Base-by-base conservation (phyloP, 768 basidiomycete genomes). In the Cantharellus anzutake region DNA sequence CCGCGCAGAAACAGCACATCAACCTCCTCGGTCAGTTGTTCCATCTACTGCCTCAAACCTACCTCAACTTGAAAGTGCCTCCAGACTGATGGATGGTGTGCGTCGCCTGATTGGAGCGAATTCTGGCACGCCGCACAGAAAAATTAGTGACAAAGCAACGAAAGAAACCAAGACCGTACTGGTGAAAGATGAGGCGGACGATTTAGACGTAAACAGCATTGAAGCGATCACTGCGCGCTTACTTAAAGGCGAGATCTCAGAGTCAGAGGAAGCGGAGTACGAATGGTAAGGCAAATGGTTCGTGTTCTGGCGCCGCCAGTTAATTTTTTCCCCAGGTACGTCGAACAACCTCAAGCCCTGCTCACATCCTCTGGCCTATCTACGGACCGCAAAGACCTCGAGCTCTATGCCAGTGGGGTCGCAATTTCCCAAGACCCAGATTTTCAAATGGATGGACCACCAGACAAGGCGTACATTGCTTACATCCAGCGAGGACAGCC, bases 31-130 rank as follows among this genome's bases (percentile, higher is more conserved):
- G 44, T 72, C 11, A 57, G 41, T 11, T 48, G 29, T 48, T 48
- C 11, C 11, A 29, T 29, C 11, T 48, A 48, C 44, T 48, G 44
- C 11, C 44, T 11, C 29, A 29, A 11, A 55, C 52, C 52, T 11
- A 11, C 35, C 52, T 55, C 14, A 55, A 11, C 52, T 55, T 38
- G 14, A 14, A 11, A 14, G 14, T 57, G 38, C 14, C 39, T 11
- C 14, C n/a, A 88, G 85, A 59, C 73, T 87, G 58, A 84, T 89
- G 61, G 82, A 83, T 62, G 86, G 86, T 37, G 82, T 89, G 5
- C 76, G 83, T 38, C 77, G 80, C 16, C 88, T 84, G 85, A 87
- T 89, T 58, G 75, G 80, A 5, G 74, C 82, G 1, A 75, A 37
- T 11, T 37, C 14, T 7, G 35, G 38, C 76, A 51, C 72, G 76